Base-by-base conservation (phyloP, 345 rosid species). In the Hypericum perforatum region DNA sequence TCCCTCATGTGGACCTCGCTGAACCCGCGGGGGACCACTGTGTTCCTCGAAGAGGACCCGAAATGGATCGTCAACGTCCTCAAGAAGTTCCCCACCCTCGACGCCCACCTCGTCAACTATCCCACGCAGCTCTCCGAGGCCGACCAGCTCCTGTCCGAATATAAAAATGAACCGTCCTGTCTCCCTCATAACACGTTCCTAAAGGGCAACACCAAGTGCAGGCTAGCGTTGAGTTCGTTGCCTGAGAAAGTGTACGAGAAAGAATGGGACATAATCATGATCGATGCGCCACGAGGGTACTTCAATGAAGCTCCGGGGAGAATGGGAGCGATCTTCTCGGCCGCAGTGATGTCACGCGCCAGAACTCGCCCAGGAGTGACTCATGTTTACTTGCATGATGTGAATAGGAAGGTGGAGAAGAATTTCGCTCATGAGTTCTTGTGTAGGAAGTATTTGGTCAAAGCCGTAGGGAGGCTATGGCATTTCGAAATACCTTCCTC, bases 221-320 rank as follows among this genome's bases (percentile, higher is more conserved):
- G 64, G 12, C 58, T 89, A 5, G 95, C 84, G 32, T 44, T 86
- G 70, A 74, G 80, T 5, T 76, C 72, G 4, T 75, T 89, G 0
- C 88, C 97, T n/a, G 91, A 83, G 39, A 84, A 81, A 63, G 68
- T 89, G 4, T 89, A 86, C 65, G 82, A 85, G 6, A 78, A 69
- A 7, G 82, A 82, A 11, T 89, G 97, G 97, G 97, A 89, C 64
- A 64, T 89, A 59, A 85, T 89, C 59, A 76, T 89, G 86, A 76
- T 89, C 59, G 92, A 89, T 42, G 92, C 92, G 29, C 97, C 95
- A 5, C 68, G 75, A 6, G 97, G 97, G 2, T 82, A 82, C 63
- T 81, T 76, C 60, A 55, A 80, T 4, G 61, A 47, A 22, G 89
- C 95, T 0, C 97, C 97, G 5, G 78, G 84, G 22, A 76, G 95